Evolutionary conservation across 768 basidiomycete genomes (phyloP).

Genomic region (Mycena galopus): DNA sequence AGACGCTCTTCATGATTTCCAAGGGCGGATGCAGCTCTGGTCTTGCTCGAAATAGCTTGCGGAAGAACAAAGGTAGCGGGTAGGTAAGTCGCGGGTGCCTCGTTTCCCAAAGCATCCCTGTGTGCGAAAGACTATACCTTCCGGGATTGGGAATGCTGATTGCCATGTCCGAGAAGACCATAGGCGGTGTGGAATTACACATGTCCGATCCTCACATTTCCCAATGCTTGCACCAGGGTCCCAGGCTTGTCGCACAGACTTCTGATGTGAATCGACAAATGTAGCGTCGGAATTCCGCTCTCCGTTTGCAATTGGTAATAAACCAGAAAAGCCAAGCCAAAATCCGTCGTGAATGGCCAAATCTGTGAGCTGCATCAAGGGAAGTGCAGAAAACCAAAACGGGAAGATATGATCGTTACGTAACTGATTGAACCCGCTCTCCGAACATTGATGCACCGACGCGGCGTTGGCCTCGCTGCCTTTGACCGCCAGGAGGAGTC

Average conservation of each 20-base stretch:
- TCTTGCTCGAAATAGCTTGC: not conserved
- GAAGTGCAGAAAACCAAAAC: no score
- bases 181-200: not conserved
- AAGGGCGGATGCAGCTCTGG: not conserved
- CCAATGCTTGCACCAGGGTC: not conserved
- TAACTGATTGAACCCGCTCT: no score
- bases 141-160: slow-evolving; percentile 6
- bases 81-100: slow-evolving; percentile 22
- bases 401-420: no score
- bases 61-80: not conserved
- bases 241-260: slow-evolving; percentile 6
- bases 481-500: slow-evolving; percentile 91
- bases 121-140: slow-evolving; percentile 9
- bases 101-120: not conserved
- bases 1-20: not conserved
- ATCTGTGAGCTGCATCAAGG: no score
- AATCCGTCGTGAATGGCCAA: not conserved
- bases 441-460: slow-evolving; percentile 67
- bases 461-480: slow-evolving; percentile 90
- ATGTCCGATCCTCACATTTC: not conserved
- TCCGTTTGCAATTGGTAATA: not conserved
- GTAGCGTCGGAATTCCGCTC: not conserved
- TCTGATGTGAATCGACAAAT: slow-evolving; percentile 5
- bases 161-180: slow-evolving; percentile 26
- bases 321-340: not conserved